A percentile compares a stretch with the other conserved stretches of the same genome.
Evolutionary conservation across 768 basidiomycete genomes (phyloP).

Genomic region (Lentinus brumalis): DNA sequence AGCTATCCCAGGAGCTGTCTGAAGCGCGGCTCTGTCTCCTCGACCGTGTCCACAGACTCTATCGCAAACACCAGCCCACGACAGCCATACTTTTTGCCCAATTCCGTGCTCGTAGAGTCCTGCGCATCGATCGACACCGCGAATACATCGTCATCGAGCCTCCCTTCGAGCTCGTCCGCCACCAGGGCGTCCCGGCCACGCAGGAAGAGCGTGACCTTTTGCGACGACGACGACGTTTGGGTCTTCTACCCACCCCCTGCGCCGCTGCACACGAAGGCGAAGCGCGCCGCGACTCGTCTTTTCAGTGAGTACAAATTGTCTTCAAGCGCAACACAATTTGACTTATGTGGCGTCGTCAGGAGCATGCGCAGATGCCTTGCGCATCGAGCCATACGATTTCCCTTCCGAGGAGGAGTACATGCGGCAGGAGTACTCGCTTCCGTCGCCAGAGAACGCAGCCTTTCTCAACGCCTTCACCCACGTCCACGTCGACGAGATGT

Average conservation of each 20-base stretch:
- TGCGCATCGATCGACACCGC: not conserved
- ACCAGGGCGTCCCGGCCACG: not conserved
- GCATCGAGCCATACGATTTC: constrained; percentile 2
- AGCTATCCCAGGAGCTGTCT: constrained; percentile 18
- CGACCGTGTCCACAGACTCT: not conserved
- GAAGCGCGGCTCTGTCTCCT: constrained; percentile 14
- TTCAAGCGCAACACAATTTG: too few relatives aligned
- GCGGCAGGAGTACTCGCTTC: not conserved
- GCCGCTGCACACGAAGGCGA: constrained; percentile 9
- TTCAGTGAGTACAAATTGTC: constrained; percentile 10
- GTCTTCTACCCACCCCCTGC: constrained; percentile 6
- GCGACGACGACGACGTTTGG: constrained; percentile 17
- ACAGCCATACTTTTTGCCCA: not conserved
- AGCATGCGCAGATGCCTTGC: constrained; percentile 14
- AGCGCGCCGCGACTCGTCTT: constrained; percentile 10
- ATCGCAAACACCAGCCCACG: not conserved
- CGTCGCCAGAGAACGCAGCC: not conserved
- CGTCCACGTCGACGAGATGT: too few relatives aligned
- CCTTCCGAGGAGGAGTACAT: not conserved
- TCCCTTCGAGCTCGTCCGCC: not conserved
- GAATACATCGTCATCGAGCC: not conserved
- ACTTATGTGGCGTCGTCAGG: not conserved
- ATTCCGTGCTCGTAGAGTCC: not conserved
- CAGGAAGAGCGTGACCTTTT: constrained; percentile 17
- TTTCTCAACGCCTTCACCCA: too few relatives aligned